phyloP scores from a whole-genome alignment of 192 early-diverging fungal genomes.

The Martensiomyces pterosporus region DNA sequence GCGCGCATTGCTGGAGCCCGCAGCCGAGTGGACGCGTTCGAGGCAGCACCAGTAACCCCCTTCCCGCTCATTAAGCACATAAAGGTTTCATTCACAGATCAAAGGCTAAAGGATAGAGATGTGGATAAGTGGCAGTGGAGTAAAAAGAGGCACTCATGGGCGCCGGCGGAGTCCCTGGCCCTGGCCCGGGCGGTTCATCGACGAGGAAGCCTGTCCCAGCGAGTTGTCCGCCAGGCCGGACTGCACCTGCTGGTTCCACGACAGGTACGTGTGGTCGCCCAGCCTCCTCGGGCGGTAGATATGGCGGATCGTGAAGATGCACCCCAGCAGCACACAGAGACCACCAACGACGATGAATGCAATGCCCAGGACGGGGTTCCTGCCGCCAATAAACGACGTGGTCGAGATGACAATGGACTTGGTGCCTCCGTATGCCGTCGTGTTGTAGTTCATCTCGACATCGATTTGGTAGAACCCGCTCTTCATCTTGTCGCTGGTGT shows the following conservation, averaged over 20 bases:
- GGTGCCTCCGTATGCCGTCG: slow-evolving; percentile 83
- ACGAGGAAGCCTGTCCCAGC: too few species aligned
- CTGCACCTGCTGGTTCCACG: slow-evolving; percentile 82
- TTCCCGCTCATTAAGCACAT: too few species aligned
- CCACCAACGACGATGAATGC: slow-evolving; percentile 94
- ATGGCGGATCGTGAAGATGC: slow-evolving; percentile 84
- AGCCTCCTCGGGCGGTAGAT: slow-evolving; percentile 93
- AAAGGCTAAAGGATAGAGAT: slow-evolving; percentile 8
- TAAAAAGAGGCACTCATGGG: slow-evolving; percentile 6
- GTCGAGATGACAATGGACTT: slow-evolving; percentile 94
- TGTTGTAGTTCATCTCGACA: slow-evolving; percentile 80
- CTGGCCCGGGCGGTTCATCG: too few species aligned
- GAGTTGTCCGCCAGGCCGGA: slow-evolving; percentile 35
- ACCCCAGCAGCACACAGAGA: slow-evolving; percentile 82
- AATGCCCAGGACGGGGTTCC: slow-evolving; percentile 92
- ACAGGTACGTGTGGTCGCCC: slow-evolving; percentile 94
- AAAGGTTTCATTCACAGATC: too few species aligned
- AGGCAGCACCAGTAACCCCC: too few species aligned
- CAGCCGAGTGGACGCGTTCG: too few species aligned
- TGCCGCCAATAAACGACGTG: slow-evolving; percentile 92
- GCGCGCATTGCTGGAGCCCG: too few species aligned
- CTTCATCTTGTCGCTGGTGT: slow-evolving; percentile 56
- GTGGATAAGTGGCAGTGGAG: too few species aligned
- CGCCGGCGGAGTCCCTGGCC: slow-evolving; percentile 25
- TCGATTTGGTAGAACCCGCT: slow-evolving; percentile 70